Conservation (phyloP, 257 asterid species). For the Hygrophila difformis region DNA sequence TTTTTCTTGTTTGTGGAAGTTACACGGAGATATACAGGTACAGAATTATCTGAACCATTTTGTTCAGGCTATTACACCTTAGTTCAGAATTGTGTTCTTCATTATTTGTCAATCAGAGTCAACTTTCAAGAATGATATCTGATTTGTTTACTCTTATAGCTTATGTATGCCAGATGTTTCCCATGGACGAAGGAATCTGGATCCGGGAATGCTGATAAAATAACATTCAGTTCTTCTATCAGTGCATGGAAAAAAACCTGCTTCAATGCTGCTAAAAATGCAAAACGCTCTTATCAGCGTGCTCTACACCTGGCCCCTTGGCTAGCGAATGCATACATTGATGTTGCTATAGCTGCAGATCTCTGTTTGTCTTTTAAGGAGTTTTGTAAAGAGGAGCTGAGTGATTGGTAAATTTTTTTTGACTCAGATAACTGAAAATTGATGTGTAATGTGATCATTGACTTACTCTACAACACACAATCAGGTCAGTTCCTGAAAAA, state of each 20-base stretch:
- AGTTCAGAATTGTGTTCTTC: neutral
- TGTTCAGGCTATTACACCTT: slow-evolving; percentile 2
- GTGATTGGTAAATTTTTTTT: slow-evolving; percentile 43
- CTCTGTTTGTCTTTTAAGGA: slow-evolving; percentile 49
- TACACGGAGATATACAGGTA: slow-evolving; percentile 97
- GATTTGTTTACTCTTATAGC: slow-evolving; percentile 45
- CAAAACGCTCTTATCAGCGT: slow-evolving; percentile 74
- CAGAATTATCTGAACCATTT: slow-evolving; percentile 1
- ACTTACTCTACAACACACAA: slow-evolving; percentile 25
- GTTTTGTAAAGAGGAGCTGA: slow-evolving; percentile 30
- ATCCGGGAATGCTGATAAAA: slow-evolving; percentile 36
- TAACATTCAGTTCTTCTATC: slow-evolving; percentile 52
- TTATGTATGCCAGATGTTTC: slow-evolving; percentile 74
- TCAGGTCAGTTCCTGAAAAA: slow-evolving; percentile 88
- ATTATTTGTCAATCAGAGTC: slow-evolving; percentile 9
- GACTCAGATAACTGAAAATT: slow-evolving; percentile 11
- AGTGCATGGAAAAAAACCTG: slow-evolving; percentile 67
- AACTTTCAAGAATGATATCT: slow-evolving; percentile 16
- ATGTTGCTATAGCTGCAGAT: slow-evolving; percentile 72
- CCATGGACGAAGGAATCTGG: slow-evolving; percentile 68
- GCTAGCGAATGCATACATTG: slow-evolving; percentile 76
- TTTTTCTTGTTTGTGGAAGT: slow-evolving; percentile 83
- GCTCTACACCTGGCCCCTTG: slow-evolving; percentile 91
- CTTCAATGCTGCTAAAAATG: slow-evolving; percentile 59
- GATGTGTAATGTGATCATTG: slow-evolving; percentile 14